These are phyloP conservation scores for Neonectria neomacrospora DNA, from an alignment of 2,329 filamentous ascomycete genomes.

Conservation along the genomic window DNA sequence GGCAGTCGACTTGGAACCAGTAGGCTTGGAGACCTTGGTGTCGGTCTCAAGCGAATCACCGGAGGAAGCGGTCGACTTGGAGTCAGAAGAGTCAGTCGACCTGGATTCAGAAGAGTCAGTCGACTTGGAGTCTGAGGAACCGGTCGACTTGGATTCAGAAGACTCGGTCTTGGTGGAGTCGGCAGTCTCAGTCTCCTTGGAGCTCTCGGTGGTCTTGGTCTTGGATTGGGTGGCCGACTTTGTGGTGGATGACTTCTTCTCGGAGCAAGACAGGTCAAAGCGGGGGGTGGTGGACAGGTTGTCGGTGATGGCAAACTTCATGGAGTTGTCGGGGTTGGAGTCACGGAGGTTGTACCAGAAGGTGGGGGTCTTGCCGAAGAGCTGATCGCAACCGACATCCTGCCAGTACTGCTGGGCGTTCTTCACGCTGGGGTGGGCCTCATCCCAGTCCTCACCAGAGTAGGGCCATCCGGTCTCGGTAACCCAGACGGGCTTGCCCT, in stretches of 20 bases:
- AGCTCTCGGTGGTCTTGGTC: slow-evolving; percentile 27
- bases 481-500: slow-evolving; percentile 67
- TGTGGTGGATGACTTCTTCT: slow-evolving; percentile 20
- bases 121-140: slow-evolving; percentile 23
- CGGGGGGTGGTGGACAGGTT: slow-evolving; percentile 62
- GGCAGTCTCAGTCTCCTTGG: slow-evolving; percentile 24
- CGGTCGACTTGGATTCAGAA: slow-evolving; percentile 28
- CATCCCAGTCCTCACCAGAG: slow-evolving; percentile 62
- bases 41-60: slow-evolving; percentile 25
- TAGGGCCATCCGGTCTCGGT: slow-evolving; percentile 75
- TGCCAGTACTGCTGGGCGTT: slow-evolving; percentile 75
- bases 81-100: slow-evolving; percentile 24
- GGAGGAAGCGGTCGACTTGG: slow-evolving; percentile 25
- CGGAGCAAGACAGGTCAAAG: slow-evolving; percentile 64
- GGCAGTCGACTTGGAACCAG: slow-evolving; percentile 7
- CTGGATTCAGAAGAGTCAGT: slow-evolving; percentile 29
- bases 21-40: slow-evolving; percentile 24
- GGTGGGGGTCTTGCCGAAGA: slow-evolving; percentile 65
- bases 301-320: slow-evolving; percentile 68
- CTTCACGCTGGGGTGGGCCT: slow-evolving; percentile 63
- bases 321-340: slow-evolving; percentile 68
- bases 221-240: slow-evolving; percentile 31
- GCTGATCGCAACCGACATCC: slow-evolving; percentile 67
- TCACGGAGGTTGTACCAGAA: slow-evolving; percentile 73
- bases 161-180: slow-evolving; percentile 19